Evolutionary conservation across 2,329 filamentous ascomycete genomes (phyloP).

Genomic region (Colletotrichum neosansevieriae): DNA sequence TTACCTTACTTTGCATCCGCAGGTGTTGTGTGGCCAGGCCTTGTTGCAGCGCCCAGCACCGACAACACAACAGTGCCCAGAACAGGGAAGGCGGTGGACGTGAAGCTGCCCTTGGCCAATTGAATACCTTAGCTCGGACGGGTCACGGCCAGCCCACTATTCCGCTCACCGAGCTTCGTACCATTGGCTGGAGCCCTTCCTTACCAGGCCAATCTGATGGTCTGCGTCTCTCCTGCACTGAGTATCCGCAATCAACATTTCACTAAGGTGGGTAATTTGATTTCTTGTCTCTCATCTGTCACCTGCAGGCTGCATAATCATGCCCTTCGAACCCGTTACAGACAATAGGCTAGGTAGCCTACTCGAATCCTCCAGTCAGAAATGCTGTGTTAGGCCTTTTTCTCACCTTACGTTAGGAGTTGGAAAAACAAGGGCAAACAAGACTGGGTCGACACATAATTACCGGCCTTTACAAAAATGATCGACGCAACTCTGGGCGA

Average conservation of each 20-base stretch:
- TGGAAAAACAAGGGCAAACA: neutral
- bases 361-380: too few species aligned
- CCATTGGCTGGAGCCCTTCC: conserved; percentile 19
- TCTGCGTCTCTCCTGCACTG: neutral
- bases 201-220: conserved; percentile 12
- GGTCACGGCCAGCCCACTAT: neutral
- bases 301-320: neutral
- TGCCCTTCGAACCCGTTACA: too few species aligned
- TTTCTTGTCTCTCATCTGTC: neutral
- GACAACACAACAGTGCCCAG: too few species aligned
- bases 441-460: neutral
- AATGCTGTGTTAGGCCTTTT: neutral
- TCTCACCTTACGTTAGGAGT: neutral
- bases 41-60: conserved; percentile 31
- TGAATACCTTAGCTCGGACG: conserved; percentile 13
- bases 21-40: neutral
- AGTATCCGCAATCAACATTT: too few species aligned
- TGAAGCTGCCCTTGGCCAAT: conserved; percentile 27
- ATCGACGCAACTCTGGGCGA: conserved; percentile 11
- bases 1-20: too few species aligned
- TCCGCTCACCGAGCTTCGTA: conserved; percentile 8
- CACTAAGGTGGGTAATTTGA: neutral
- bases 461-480: neutral
- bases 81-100: conserved; percentile 28
- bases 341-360: too few species aligned